A percentile compares a stretch with the other conserved stretches of the same genome.
These are phyloP conservation scores for Kwoniella shandongensis DNA, from an alignment of 768 basidiomycete genomes.

Conservation along the genomic window DNA sequence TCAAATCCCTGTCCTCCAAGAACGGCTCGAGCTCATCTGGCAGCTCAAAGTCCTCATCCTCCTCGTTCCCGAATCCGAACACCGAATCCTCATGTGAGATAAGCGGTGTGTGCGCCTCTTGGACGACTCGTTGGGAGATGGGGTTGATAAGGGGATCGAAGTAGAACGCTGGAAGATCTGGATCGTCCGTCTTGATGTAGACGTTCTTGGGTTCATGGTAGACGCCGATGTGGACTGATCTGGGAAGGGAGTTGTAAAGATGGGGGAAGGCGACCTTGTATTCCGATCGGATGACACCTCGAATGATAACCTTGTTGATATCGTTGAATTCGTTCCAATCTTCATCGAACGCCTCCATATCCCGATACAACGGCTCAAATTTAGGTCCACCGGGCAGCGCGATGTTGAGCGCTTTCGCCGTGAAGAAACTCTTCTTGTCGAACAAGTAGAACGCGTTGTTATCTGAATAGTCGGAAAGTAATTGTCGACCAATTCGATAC, in stretches of 20 bases:
- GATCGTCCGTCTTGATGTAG: constrained; percentile 98
- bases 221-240: constrained; percentile 79
- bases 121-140: constrained; percentile 83
- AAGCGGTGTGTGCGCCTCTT: constrained; percentile 75
- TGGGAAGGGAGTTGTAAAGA: constrained; percentile 95
- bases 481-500: constrained; percentile 89
- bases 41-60: constrained; percentile 80
- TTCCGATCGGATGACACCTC: constrained; percentile 96
- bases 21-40: constrained; percentile 77
- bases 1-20: constrained; percentile 71
- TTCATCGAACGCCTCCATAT: constrained; percentile 96
- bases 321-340: constrained; percentile 99
- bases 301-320: constrained; percentile 98
- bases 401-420: constrained; percentile 67
- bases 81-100: constrained; percentile 88
- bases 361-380: constrained; percentile 92
- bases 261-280: constrained; percentile 99
- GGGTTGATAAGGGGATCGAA: constrained; percentile 99
- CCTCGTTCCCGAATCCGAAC: constrained; percentile 72
- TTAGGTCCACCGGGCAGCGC: constrained; percentile 85
- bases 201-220: constrained; percentile 96
- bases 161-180: constrained; percentile 98
- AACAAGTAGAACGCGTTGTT: constrained; percentile 88
- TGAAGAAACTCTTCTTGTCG: constrained; percentile 97
- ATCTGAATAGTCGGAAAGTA: constrained; percentile 90